Evolutionary conservation across 768 basidiomycete genomes (phyloP).

Genomic region (Mycena amicta): DNA sequence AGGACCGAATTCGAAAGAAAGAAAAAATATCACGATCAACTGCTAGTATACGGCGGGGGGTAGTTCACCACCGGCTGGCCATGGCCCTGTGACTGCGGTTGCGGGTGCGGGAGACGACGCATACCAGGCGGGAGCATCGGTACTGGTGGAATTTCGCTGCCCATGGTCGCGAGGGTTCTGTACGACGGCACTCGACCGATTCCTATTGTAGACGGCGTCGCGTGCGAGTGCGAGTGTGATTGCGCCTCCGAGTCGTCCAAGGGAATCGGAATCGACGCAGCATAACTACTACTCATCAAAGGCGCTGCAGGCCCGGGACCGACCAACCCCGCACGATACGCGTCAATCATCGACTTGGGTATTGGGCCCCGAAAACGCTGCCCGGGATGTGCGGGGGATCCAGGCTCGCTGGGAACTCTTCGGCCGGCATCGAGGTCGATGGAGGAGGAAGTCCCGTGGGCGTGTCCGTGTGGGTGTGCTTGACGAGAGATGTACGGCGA

Average conservation of each 20-base stretch:
- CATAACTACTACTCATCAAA: no score
- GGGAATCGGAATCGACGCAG: neutral
- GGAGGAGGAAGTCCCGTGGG: slow-evolving; percentile 13
- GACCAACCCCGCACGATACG: neutral
- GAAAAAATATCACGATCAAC: neutral
- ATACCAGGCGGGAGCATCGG: no score
- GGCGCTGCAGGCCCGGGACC: neutral
- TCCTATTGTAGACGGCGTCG: neutral
- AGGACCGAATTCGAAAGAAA: no score
- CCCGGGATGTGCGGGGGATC: neutral
- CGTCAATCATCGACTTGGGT: slow-evolving; percentile 17
- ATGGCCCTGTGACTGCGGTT: no score
- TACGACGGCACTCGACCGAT: neutral
- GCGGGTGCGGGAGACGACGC: no score
- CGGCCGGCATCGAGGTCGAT: slow-evolving; percentile 15
- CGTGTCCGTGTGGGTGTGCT: neutral
- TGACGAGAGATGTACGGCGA: neutral
- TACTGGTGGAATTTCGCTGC: no score
- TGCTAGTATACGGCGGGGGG: neutral
- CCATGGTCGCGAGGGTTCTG: neutral
- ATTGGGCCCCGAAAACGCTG: slow-evolving; percentile 12
- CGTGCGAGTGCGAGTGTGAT: neutral
- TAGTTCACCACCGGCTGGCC: neutral
- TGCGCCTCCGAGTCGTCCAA: neutral
- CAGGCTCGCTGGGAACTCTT: slow-evolving; percentile 3